Evolutionary conservation across 2,329 filamentous ascomycete species (phyloP), one percentile per base, ranked within the genome.

Genomic region (Sporothrix inflata): DNA sequence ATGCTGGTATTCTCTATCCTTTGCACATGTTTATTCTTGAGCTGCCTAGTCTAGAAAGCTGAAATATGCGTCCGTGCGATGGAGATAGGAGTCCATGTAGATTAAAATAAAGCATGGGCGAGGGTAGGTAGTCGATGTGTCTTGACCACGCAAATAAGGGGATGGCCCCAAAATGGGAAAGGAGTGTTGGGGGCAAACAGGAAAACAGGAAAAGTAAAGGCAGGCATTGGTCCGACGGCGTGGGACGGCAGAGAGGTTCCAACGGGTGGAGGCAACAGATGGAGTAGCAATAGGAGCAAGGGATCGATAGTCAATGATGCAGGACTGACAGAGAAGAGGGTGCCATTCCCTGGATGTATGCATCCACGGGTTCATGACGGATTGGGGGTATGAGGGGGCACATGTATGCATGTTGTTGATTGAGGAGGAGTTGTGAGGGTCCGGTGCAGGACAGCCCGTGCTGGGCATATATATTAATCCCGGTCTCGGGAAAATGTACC

Each of bases 181-280:
- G 19, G 55, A 9, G 14, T 38, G 14, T 27, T n/a, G 16, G 30
- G n/a, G 11, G 30, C 55, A 60, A 14, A 3, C 55, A 19, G 4
- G 14, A 11, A 60, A 38, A 8, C 27, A 38, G 55, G 55, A 60
- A 38, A 60, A 60, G 27, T 38, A 38, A 38, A 60, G 55, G 55
- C 55, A 60, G 55, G 6, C 12, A 60, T 60, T 60, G 55, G 55
- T 60, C 55, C 55, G 55, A 60, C 24, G 51, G 51, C 51, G 51
- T 12, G 21, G 51, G 21, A 53, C 51, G 51, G 51, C 51, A 53
- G 21, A 53, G 21, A 21, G 51, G 51, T 27, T 27, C 51, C 21
- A 27, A 27, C 6, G 51, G 24, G 51, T 53, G 51, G 51, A 53
- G 51, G 51, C 51, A 19, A 16, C 16, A 19, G 27, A 60, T n/a